Evolutionary conservation across 2,329 filamentous ascomycete genomes (phyloP), one percentile per base, ranked within the genome.

Genomic region (Fusarium siculi): DNA sequence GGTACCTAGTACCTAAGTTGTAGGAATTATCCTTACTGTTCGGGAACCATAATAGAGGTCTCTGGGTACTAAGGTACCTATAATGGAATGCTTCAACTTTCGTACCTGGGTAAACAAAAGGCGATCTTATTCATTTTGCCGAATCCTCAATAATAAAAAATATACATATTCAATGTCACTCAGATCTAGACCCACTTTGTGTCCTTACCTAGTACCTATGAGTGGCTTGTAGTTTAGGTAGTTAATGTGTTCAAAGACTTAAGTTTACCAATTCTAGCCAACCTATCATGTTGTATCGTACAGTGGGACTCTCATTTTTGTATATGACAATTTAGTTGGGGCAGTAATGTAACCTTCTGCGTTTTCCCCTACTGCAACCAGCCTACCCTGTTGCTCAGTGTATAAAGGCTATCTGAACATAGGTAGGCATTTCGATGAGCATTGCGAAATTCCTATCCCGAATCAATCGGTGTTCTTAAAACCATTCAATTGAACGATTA

Each of bases 11-110:
- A 28, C 23, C 23, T 36, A 12, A 52, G n/a, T 52, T 30, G 19
- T 49, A 28, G 46, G 65, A 70, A 66, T 63, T 46, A 60, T 71
- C 57, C 56, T 67, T 44, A 50, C 70, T 47, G 64, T 50, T 73
- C 53, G 70, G 61, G 70, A 59, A 73, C 43, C 47, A 70, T 71
- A 50, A 47, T 52, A 21, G 40, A 34, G 10, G 14, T 11, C 19
- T 49, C 10, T 32, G 9, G 15, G 34, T 11, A 30, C 28, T 30
- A 32, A 32, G 30, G 11, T 12, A 12, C 11, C 11, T 30, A 39
- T 19, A 39, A 39, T 47, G 9, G 19, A 21, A 47, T 44, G 21
- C 32, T 34, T 46, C 55, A 40, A 32, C 16, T 34, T 50, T 34
- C 30, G 23, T 50, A 16, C 25, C 7, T 16, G 21, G 16, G 21